Percentiles rank a stretch among this genome's conserved stretches.
Conservation (phyloP, 2,329 filamentous ascomycete genomes). For the Venturiaceae sp. region DNA sequence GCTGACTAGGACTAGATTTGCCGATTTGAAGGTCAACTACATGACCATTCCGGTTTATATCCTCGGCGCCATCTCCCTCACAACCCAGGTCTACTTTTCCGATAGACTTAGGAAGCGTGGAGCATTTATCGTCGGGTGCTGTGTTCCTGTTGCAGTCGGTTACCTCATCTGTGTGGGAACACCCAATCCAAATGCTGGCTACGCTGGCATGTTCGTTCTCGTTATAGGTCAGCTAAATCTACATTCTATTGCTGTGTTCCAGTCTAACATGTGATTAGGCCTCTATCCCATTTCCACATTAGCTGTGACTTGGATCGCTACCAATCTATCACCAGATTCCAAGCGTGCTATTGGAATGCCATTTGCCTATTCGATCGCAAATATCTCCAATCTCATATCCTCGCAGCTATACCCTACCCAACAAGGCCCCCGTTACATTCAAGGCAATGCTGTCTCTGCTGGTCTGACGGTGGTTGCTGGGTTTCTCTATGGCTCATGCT, state of each 20-base stretch:
- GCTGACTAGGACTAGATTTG: slow-evolving; percentile 8
- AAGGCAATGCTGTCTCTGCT: slow-evolving; percentile 17
- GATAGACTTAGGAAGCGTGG: slow-evolving; percentile 23
- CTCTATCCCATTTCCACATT: slow-evolving; percentile 18
- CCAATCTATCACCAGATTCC: slow-evolving; percentile 22
- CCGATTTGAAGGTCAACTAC: slow-evolving; percentile 14
- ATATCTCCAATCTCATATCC: slow-evolving; percentile 19
- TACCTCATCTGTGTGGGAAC: slow-evolving; percentile 24
- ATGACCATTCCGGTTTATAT: slow-evolving; percentile 26
- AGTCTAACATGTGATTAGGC: not conserved
- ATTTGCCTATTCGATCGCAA: slow-evolving; percentile 20
- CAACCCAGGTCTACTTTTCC: slow-evolving; percentile 17
- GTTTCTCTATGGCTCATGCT: slow-evolving; percentile 14
- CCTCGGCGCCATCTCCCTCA: slow-evolving; percentile 18
- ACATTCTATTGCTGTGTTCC: slow-evolving; percentile 13
- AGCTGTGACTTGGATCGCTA: slow-evolving; percentile 22
- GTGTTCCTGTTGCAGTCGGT: slow-evolving; percentile 22
- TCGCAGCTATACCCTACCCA: slow-evolving; percentile 23
- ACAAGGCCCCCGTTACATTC: slow-evolving; percentile 21
- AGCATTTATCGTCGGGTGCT: slow-evolving; percentile 18
- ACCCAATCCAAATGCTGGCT: slow-evolving; percentile 18
- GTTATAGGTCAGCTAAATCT: slow-evolving; percentile 18
- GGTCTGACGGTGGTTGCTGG: slow-evolving; percentile 18
- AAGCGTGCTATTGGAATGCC: slow-evolving; percentile 23
- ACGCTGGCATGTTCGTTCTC: slow-evolving; percentile 24